Conservation (phyloP, 805 yeast genomes). For the Saccharomycopsis selenospora region DNA sequence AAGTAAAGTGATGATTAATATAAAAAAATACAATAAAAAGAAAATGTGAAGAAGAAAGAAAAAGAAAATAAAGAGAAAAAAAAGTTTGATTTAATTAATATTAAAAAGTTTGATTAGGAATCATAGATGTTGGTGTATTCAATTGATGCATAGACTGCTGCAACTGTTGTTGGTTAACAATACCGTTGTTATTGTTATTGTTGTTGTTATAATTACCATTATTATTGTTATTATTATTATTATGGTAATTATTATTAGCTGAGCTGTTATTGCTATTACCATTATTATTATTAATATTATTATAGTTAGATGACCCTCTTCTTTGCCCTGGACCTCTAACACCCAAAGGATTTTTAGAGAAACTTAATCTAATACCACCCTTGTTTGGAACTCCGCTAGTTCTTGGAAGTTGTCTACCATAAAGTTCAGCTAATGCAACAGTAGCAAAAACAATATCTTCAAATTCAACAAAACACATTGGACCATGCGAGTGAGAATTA, state of each 20-base stretch:
- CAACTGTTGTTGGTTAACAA: slow-evolving; percentile 13
- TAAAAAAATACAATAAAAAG: not conserved
- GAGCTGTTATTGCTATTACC: not conserved
- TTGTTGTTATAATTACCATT: not conserved
- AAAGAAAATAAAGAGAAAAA: not conserved
- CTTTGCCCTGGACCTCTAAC: slow-evolving; percentile 68
- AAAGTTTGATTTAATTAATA: not conserved
- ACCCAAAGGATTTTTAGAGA: slow-evolving; percentile 94
- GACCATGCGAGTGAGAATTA: slow-evolving; percentile 61
- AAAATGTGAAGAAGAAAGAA: not conserved
- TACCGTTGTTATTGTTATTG: not conserved
- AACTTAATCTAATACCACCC: slow-evolving; percentile 91
- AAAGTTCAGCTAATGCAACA: slow-evolving; percentile 84
- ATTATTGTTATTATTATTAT: not conserved
- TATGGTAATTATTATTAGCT: not conserved
- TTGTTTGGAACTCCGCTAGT: slow-evolving; percentile 62
- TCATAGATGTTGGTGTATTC: slow-evolving; percentile 1
- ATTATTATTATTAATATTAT: not conserved
- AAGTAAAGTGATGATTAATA: slow-evolving; percentile 4
- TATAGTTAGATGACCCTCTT: slow-evolving; percentile 29
- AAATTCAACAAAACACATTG: slow-evolving; percentile 99
- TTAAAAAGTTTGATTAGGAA: slow-evolving; percentile 5
- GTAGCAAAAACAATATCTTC: slow-evolving; percentile 94
- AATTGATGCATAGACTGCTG: slow-evolving; percentile 6
- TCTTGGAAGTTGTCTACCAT: slow-evolving; percentile 87